Evolutionary conservation across 2,329 filamentous ascomycete genomes (phyloP).

Genomic region (Ophiostoma montium): DNA sequence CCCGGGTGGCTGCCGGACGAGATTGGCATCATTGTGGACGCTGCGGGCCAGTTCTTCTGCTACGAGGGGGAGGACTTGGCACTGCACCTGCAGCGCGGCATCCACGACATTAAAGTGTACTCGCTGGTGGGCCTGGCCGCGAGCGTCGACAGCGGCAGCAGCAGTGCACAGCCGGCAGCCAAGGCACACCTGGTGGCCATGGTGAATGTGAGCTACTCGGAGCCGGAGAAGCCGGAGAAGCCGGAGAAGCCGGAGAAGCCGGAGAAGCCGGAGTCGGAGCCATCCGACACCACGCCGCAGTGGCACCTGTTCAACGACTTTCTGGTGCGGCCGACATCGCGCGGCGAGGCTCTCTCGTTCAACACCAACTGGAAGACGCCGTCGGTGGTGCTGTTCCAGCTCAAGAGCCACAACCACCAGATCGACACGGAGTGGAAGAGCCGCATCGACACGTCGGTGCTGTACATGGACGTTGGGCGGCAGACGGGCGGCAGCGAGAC

Average conservation of each 20-base stretch:
- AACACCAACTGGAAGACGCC: conserved; percentile 87
- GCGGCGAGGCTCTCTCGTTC: conserved; percentile 71
- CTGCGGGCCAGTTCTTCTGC: conserved; percentile 75
- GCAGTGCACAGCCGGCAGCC: conserved; percentile 51
- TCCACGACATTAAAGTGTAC: conserved; percentile 74
- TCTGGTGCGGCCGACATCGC: conserved; percentile 63
- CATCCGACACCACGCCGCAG: conserved; percentile 37
- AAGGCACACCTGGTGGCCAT: conserved; percentile 85
- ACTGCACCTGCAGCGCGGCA: conserved; percentile 62
- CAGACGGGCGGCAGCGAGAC: conserved; percentile 29
- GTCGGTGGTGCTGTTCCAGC: conserved; percentile 74
- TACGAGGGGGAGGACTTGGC: conserved; percentile 86
- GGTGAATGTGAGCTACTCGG: conserved; percentile 64
- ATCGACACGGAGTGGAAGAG: conserved; percentile 81
- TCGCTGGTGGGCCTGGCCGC: conserved; percentile 81
- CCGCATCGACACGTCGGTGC: conserved; percentile 65
- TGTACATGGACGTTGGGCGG: conserved; percentile 54
- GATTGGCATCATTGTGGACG: conserved; percentile 80
- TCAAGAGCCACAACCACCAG: conserved; percentile 64
- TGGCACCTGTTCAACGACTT: conserved; percentile 99
- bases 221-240: conserved; percentile 33
- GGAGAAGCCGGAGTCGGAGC: conserved; percentile 27
- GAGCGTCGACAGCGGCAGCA: conserved; percentile 77
- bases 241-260: conserved; percentile 30
- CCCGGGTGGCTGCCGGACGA: conserved; percentile 88